A percentile compares a stretch with the other conserved stretches of the same genome.
Evolutionary conservation across 1,139 yeast genomes (phyloP).

Genomic region (Suhomyces guaymorum): DNA sequence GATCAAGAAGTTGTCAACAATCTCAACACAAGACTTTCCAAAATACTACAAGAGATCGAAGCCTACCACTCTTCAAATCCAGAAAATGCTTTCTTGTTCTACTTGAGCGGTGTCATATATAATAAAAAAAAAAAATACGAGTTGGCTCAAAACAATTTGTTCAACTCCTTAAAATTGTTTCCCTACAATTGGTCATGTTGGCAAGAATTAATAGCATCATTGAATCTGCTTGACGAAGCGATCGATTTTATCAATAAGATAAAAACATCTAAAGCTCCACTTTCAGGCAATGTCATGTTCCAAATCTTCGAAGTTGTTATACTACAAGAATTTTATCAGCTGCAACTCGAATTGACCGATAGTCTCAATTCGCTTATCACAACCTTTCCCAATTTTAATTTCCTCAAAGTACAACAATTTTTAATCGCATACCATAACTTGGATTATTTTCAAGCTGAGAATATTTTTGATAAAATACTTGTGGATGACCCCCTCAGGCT

Average conservation of each 20-base stretch:
- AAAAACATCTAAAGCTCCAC: constrained; percentile 23
- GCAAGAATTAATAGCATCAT: constrained; percentile 73
- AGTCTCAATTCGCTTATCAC: constrained; percentile 49
- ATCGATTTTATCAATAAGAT: constrained; percentile 45
- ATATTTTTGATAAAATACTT: constrained; percentile 73
- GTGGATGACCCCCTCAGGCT: constrained; percentile 80
- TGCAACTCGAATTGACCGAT: constrained; percentile 50
- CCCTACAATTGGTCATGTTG: constrained; percentile 96
- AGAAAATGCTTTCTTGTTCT: constrained; percentile 64
- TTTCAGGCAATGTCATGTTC: constrained; percentile 52
- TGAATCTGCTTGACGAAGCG: constrained; percentile 67
- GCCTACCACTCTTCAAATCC: constrained; percentile 25
- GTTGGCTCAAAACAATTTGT: constrained; percentile 60
- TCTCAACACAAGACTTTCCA: constrained; percentile 34
- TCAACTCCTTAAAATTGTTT: constrained; percentile 58
- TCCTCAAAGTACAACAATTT: constrained; percentile 78
- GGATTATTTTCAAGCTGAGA: constrained; percentile 80
- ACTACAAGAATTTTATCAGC: constrained; percentile 79
- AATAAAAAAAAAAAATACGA: constrained; percentile 60
- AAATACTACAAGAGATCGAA: constrained; percentile 48
- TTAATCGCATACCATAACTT: constrained; percentile 75
- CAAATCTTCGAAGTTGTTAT: constrained; percentile 68
- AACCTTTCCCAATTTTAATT: constrained; percentile 71
- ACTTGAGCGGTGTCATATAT: constrained; percentile 66
- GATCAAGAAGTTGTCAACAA: constrained; percentile 19